Evolutionary conservation across 164 flowering plant genomes (phyloP).

Genomic region (Kalanchoe fedtschenkoi): DNA sequence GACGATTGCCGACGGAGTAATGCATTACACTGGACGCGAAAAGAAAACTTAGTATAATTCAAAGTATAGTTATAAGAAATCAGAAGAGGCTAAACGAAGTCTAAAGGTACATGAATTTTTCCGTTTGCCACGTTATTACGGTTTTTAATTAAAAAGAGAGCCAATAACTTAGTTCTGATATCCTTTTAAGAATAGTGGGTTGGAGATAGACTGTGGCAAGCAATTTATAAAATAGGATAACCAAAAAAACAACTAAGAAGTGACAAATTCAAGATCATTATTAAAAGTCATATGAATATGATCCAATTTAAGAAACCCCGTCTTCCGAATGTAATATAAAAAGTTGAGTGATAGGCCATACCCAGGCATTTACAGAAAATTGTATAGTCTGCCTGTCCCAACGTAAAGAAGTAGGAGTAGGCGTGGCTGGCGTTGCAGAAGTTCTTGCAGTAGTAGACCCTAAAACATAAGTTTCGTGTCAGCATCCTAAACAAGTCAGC

Average conservation of each 20-base stretch:
- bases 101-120: no score
- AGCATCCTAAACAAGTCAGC: neutral
- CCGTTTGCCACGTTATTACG: neutral
- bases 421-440: constrained; percentile 41
- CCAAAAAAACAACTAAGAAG: neutral
- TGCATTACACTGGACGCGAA: no score
- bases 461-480: constrained; percentile 19
- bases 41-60: no score
- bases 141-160: neutral
- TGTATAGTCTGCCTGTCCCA: constrained; percentile 87
- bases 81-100: neutral
- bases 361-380: constrained; percentile 97
- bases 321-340: neutral
- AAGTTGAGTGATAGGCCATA: constrained; percentile 16
- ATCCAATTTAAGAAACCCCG: neutral
- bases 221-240: neutral
- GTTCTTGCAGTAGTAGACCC: constrained; percentile 57
- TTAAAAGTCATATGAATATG: neutral
- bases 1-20: no score
- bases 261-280: neutral
- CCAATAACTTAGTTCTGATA: neutral
- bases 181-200: neutral
- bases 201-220: neutral
- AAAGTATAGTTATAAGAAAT: neutral
- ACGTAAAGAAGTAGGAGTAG: constrained; percentile 47